phyloP scores from a whole-genome alignment of 352 stramenopile species.

The Albugo candida region DNA sequence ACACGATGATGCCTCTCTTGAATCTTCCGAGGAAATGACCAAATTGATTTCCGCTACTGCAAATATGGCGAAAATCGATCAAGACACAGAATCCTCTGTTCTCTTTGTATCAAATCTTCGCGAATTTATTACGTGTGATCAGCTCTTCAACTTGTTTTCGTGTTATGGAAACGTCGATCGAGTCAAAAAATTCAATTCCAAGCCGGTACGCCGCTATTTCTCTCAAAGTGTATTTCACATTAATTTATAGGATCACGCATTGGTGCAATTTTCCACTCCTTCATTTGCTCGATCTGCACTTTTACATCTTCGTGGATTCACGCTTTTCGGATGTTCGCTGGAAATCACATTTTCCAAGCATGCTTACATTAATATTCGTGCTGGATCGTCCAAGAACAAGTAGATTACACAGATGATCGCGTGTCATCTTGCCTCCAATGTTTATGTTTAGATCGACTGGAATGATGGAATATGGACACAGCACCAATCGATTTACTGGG shows the following conservation, averaged over 20 bases:
- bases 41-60: neutral
- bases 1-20: constrained; percentile 12
- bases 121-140: constrained; percentile 29
- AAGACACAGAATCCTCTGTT: constrained; percentile 18
- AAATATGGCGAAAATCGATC: constrained; percentile 6
- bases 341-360: constrained; percentile 49
- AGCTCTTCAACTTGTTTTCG: constrained; percentile 50
- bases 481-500: constrained; percentile 36
- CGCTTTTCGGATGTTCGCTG: constrained; percentile 22
- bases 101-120: constrained; percentile 34
- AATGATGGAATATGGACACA: constrained; percentile 28
- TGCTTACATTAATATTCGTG: constrained; percentile 21
- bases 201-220: constrained; percentile 11
- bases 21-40: constrained; percentile 11
- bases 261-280: constrained; percentile 34
- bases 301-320: constrained; percentile 32
- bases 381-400: neutral
- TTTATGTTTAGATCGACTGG: neutral
- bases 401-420: neutral
- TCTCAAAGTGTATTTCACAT: neutral
- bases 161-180: constrained; percentile 44
- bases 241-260: constrained; percentile 19
- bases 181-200: constrained; percentile 34
- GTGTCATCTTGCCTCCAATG: too few relatives aligned
- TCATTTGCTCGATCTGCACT: constrained; percentile 22